Base-by-base conservation (phyloP, 176 grass and related monocot genomes). In the Oryza punctata region DNA sequence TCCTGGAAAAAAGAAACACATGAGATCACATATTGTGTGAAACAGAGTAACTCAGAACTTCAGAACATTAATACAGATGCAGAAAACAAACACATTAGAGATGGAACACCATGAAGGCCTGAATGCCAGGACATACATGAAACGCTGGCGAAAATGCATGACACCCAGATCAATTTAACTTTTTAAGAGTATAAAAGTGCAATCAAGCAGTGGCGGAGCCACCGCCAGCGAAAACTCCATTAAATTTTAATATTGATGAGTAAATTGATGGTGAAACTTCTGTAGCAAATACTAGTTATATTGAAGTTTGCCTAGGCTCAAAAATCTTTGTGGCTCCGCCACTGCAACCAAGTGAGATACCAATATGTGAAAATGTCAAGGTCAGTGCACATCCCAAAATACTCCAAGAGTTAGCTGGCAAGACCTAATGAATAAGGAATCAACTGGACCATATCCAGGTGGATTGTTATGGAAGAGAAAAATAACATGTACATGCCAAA, bases 1-100 rank as follows among this genome's bases (percentile, higher is more conserved):
- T 90, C 89, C 97, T 99, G 80, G 35, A 78, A 87, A 79, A 83
- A 41, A 41, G 10, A 82, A 21, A 19, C 77, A 88, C 73, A 52
- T 82, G n/a, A 63, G 67, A 38, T 70, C 32, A 57, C 46, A 78
- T 81, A 90, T 37, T 65, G 69, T 47, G 6, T 72, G 65, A 10
- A 60, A 63, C 26, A 70, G 40, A 46, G 59, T 57, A 15, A 35
- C 6, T 81, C n/a, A 66, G 10, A 73, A 61, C 35, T 6, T 81
- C n/a, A 66, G 10, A 73, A 61, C 33, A 46, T 26, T 3, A 73
- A 84, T 1, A 44, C 30, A 85, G 28, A 91, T 63, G 40, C 13
- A 54, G 46, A 43, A 43, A 60, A 44, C n/a, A 38, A 69, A 80
- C 63, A 7, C 13, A 40, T 2, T 28, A 85, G 69, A 78, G 18